These are phyloP conservation scores for Aspergillus sp. DNA, from an alignment of 2,329 filamentous ascomycete genomes.

Conservation along the genomic window DNA sequence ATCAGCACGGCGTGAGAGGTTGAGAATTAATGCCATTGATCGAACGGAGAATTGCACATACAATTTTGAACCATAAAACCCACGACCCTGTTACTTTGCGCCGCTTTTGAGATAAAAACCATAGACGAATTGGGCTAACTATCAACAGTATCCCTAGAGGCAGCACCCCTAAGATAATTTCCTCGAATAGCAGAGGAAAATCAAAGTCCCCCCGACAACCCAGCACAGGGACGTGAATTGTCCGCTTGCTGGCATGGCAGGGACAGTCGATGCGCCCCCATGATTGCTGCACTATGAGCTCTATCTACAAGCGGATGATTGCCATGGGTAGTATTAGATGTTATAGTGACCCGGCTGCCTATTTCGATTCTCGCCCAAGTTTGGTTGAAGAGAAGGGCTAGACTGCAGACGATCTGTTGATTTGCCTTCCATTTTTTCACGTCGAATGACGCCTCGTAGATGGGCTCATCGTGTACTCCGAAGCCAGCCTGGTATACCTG, in stretches of 20 bases:
- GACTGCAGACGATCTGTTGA: not conserved
- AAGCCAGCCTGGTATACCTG: not conserved
- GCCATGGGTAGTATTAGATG: not conserved
- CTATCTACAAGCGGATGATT: not conserved
- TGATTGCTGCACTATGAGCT: not conserved
- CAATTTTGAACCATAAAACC: conserved; percentile 34
- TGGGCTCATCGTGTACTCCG: not conserved
- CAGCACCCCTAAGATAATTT: conserved; percentile 39
- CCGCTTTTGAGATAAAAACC: conserved; percentile 34
- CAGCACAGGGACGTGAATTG: conserved; percentile 32
- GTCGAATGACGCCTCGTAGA: not conserved
- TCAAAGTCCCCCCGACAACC: conserved; percentile 44
- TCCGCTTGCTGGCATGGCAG: conserved; percentile 32
- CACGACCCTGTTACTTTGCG: conserved; percentile 36
- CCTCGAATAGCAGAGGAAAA: conserved; percentile 49
- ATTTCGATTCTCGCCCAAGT: not conserved
- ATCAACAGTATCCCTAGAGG: conserved; percentile 38
- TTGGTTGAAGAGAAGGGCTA: not conserved
- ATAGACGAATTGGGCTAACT: conserved; percentile 34
- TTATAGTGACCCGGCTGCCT: not conserved
- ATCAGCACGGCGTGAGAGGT: not conserved
- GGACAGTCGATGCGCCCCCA: not conserved
- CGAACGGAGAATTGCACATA: conserved; percentile 23
- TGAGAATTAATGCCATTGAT: too few species aligned
- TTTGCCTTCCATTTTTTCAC: not conserved